Evolutionary conservation across 2,329 filamentous ascomycete species (phyloP).

Genomic region (Emmonsia crescens): DNA sequence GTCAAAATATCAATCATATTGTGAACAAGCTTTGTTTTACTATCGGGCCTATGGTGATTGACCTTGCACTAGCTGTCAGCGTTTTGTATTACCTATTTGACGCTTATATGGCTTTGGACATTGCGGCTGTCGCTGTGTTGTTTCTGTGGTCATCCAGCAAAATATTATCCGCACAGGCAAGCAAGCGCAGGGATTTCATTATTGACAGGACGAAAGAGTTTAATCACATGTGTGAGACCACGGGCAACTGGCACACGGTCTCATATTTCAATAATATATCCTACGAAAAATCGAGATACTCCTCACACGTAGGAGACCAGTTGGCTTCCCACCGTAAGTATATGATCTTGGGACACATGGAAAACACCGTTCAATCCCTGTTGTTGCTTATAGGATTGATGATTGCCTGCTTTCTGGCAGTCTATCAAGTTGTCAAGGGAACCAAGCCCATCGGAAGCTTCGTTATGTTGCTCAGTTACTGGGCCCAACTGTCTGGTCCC

Average conservation of each 20-base stretch:
- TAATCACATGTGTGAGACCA: constrained; percentile 47
- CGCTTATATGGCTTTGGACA: constrained; percentile 45
- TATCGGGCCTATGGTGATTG: constrained; percentile 50
- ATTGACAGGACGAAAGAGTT: constrained; percentile 40
- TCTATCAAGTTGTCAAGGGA: constrained; percentile 42
- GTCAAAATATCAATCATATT: constrained; percentile 47
- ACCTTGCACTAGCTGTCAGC: constrained; percentile 50
- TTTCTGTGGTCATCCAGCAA: constrained; percentile 43
- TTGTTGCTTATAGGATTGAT: constrained; percentile 41
- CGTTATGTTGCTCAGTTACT: constrained; percentile 56
- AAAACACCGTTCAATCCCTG: constrained; percentile 33
- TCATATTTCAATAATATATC: constrained; percentile 45
- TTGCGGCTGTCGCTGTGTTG: constrained; percentile 36
- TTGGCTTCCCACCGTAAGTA: constrained; percentile 27
- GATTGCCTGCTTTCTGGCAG: constrained; percentile 41
- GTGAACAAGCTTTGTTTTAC: constrained; percentile 51
- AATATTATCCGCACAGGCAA: constrained; percentile 30
- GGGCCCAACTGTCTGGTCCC: constrained; percentile 42
- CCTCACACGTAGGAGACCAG: constrained; percentile 27
- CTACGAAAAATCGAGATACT: constrained; percentile 44
- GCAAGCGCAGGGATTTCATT: constrained; percentile 28
- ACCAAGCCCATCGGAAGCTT: constrained; percentile 48
- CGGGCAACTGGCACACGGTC: constrained; percentile 51
- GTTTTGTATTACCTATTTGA: constrained; percentile 55
- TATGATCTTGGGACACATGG: constrained; percentile 24